Conservation (phyloP, 2,329 filamentous ascomycete genomes). For the Pseudomassariella vexata region DNA sequence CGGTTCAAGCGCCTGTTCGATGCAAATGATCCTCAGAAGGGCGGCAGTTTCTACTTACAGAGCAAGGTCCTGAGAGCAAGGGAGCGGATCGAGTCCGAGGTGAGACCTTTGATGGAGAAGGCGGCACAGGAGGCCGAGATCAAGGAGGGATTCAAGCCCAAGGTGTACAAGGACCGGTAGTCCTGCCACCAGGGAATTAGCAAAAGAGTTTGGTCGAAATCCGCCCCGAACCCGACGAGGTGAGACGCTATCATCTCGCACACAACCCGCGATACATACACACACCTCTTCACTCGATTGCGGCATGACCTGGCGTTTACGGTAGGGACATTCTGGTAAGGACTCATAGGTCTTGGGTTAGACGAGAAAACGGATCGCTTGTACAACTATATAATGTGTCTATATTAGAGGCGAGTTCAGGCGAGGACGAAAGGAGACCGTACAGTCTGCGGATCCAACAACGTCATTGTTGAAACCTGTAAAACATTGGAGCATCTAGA, state of each 20-base stretch:
- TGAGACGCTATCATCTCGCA: not conserved
- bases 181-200: too few species aligned
- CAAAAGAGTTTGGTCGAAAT: not conserved
- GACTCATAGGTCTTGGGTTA: conserved; percentile 4
- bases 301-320: conserved; percentile 47
- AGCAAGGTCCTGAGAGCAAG: conserved; percentile 91
- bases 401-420: too few species aligned
- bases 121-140: conserved; percentile 70
- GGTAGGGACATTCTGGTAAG: conserved; percentile 4
- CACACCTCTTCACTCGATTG: conserved; percentile 50
- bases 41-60: conserved; percentile 96
- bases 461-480: too few species aligned
- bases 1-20: conserved; percentile 95
- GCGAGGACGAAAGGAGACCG: too few species aligned
- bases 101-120: conserved; percentile 66
- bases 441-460: too few species aligned
- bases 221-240: conserved; percentile 10
- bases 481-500: too few species aligned
- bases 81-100: conserved; percentile 85
- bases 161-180: conserved; percentile 83
- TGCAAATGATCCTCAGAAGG: conserved; percentile 88
- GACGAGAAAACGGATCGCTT: conserved; percentile 3
- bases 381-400: conserved; percentile 5
- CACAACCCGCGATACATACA: conserved; percentile 12
- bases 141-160: conserved; percentile 87